A percentile compares a stretch with the other conserved stretches of the same genome.
Conservation (phyloP, 208 protist species). For the Wallacemonas collosoma region DNA sequence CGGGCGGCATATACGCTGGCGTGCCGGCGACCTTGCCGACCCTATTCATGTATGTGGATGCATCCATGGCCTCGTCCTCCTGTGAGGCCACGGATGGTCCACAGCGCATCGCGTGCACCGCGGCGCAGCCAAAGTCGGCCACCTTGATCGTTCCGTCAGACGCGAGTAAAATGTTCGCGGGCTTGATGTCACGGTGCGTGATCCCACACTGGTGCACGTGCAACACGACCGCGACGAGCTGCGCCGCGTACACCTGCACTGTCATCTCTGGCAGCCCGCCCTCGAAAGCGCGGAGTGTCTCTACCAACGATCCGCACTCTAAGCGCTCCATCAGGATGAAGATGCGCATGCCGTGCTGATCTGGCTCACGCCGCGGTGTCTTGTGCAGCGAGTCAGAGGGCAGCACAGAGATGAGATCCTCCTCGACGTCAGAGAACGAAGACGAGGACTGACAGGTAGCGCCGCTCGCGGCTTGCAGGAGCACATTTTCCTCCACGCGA, state of each 20-base stretch:
- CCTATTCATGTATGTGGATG: background rate
- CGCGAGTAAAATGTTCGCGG: conserved; percentile 74
- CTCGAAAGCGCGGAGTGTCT: conserved; percentile 23
- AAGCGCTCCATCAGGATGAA: conserved; percentile 42
- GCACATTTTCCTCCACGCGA: conserved; percentile 20
- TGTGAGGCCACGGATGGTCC: background rate
- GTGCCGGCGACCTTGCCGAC: conserved; percentile 25
- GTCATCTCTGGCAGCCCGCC: conserved; percentile 33
- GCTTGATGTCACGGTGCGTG: conserved; percentile 83
- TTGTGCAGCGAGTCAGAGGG: background rate
- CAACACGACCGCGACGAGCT: conserved; percentile 36
- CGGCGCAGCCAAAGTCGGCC: conserved; percentile 51
- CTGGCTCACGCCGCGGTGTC: background rate
- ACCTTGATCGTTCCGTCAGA: conserved; percentile 46
- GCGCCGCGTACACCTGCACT: conserved; percentile 26
- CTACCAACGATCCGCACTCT: conserved; percentile 31
- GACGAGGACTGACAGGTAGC: background rate
- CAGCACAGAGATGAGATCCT: conserved; percentile 15
- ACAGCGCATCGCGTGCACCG: conserved; percentile 12
- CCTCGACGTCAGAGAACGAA: conserved; percentile 1
- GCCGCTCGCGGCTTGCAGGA: background rate
- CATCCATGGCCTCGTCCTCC: background rate
- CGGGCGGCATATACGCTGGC: conserved; percentile 42
- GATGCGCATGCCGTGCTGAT: conserved; percentile 20
- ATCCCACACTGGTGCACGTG: conserved; percentile 51